Evolutionary conservation across 1,284 basidiomycete species (phyloP), one percentile per base, ranked within the genome.

Genomic region (Microbotryum intermedium): DNA sequence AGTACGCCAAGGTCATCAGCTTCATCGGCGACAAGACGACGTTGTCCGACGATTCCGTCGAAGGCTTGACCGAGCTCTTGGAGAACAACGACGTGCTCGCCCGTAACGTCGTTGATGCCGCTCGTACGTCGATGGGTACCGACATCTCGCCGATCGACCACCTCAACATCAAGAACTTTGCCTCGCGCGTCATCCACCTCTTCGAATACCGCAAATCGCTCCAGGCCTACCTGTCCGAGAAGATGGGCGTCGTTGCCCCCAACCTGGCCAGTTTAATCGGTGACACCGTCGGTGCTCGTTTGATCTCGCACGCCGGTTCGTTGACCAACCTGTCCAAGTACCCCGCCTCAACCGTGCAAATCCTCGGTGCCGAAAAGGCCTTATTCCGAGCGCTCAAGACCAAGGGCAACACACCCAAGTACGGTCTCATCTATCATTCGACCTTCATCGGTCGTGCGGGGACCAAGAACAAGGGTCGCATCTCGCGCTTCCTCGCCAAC

Each of bases 361-460:
- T 98, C 70, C 82, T 98, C 39, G 94, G 94, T 71, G 95, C 95
- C 18, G 94, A 98, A 77, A 98, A 98, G 79, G 94, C 94, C 8
- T 82, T 98, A 53, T 98, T 98, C 83, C 82, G 95, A 65, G 95
- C 94, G 5, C 80, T 98, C 69, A 98, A 98, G 80, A 97, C 95
- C 61, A 98, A 97, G 77, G 92, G 97, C 73, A 92, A 97, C 78
- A 97, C 94, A 60, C 94, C 93, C 53, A 98, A 98, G 77, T 97
- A 97, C 73, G 93, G 92, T 71, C 80, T 97, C 53, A 95, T 97
- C 72, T 97, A 94, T 78, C 93, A 97, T 79, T 69, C 68, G 71
- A 83, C 90, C 21, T 97, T 93, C 79, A 98, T 99, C 73, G 91
- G 92, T 25, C 87, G 94, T 55, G 93, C 95, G 4, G 89, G 86